Evolutionary conservation across 1,284 basidiomycete species (phyloP), one percentile per base, ranked within the genome.

Genomic region (Amylostereum chailletii): DNA sequence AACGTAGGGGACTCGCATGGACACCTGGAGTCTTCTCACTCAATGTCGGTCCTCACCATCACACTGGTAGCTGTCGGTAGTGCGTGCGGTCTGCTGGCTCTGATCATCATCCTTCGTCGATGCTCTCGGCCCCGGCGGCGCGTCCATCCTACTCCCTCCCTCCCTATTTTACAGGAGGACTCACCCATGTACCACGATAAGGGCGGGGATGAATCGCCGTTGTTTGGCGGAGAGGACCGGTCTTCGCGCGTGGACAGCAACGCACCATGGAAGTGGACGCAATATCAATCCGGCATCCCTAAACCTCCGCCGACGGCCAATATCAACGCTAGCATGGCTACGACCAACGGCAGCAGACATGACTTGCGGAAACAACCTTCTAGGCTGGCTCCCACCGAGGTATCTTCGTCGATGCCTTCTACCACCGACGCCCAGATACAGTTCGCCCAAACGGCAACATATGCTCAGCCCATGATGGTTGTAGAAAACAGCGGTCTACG

Each of bases 151-250:
- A 80, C 71, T 10, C 84, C 83, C 5, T 88, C 86, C 34, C 68
- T 82, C n/a, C 86, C 85, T 0, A 83, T 86, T 45, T 67, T 83
- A 11, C 73, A 75, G 45, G 29, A 29, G 5, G 76, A 84, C 46
- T 72, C 72, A 10, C 65, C 66, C 41, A 75, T 72, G 51, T 57
- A 66, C 4, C 74, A 75, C 32, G 67, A 74, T 38, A 69, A 72
- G 37, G 56, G 50, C 58, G 67, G 72, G 39, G 75, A 80, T 44
- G 81, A 81, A 32, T 86, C 86, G 2, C 82, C 82, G 11, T 65
- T 87, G 38, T 88, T 88, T 59, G 86, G 85, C 11, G 85, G 86
- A 2, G 79, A 81, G 57, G 84, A 87, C 60, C 66, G 76, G 30
- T 65, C 74, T 38, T 86, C 84, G 1, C 65, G 70, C 30, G 66